A percentile compares a stretch with the other conserved stretches of the same genome.
Conservation (phyloP, 169 alveolate species). For the Theileria luwenshuni region DNA sequence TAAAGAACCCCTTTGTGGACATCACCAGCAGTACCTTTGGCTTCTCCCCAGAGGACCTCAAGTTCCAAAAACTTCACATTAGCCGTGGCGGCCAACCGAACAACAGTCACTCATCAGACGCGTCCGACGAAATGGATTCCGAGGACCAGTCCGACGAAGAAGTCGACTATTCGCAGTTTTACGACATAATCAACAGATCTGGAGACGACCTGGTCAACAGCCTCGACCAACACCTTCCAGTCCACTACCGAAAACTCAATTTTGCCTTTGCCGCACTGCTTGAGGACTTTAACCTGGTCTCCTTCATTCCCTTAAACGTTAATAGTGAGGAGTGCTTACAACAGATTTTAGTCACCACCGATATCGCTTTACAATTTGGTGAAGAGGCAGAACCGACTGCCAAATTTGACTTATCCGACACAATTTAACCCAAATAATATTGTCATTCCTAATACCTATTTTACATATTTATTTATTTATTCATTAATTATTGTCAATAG, state of each 20-base stretch:
- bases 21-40: slow-evolving; percentile 70
- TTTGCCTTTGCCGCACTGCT: slow-evolving; percentile 76
- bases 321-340: slow-evolving; percentile 77
- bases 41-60: slow-evolving; percentile 52
- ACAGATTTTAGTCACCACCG: slow-evolving; percentile 73
- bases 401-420: slow-evolving; percentile 72
- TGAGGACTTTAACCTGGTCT: slow-evolving; percentile 76
- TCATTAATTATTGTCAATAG: not conserved
- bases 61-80: slow-evolving; percentile 37
- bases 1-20: slow-evolving; percentile 54
- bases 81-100: not conserved
- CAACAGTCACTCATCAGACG: not conserved
- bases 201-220: slow-evolving; percentile 60
- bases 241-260: slow-evolving; percentile 68
- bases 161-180: slow-evolving; percentile 42
- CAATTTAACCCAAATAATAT: slow-evolving; percentile 29
- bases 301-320: slow-evolving; percentile 75
- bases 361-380: slow-evolving; percentile 75
- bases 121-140: slow-evolving; percentile 4
- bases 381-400: slow-evolving; percentile 80
- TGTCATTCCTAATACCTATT: too few relatives aligned
- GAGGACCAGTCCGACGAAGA: slow-evolving; percentile 21
- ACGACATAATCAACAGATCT: slow-evolving; percentile 43
- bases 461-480: not conserved
- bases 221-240: slow-evolving; percentile 68